phyloP scores from a whole-genome alignment of 2,329 filamentous ascomycete species.

The Cryphonectria radicalis region DNA sequence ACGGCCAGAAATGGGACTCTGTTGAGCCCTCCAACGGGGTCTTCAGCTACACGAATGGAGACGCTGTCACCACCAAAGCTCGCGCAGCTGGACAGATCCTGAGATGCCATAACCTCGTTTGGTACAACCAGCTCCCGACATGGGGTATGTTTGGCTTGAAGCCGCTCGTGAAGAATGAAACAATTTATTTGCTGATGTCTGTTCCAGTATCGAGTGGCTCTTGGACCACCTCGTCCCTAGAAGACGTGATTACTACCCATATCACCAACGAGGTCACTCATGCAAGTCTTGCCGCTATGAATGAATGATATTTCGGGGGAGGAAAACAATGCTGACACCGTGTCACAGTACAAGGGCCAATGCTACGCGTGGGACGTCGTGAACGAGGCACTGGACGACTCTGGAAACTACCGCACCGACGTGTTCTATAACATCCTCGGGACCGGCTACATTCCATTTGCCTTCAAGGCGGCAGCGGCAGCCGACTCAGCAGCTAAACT shows the following conservation, averaged over 20 bases:
- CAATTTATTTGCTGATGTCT: background rate
- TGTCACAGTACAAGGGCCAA: conserved; percentile 50
- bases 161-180: too few species aligned
- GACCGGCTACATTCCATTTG: conserved; percentile 59
- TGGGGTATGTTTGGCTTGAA: conserved; percentile 45
- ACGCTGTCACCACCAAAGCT: conserved; percentile 55
- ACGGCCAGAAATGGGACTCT: conserved; percentile 66
- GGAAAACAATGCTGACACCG: background rate
- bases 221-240: conserved; percentile 64
- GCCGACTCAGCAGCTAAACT: conserved; percentile 57
- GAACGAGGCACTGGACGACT: conserved; percentile 65
- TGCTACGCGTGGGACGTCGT: conserved; percentile 70
- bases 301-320: background rate
- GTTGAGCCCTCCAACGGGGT: conserved; percentile 60
- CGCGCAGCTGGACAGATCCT: conserved; percentile 54
- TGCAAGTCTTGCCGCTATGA: conserved; percentile 35
- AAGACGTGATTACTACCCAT: conserved; percentile 58
- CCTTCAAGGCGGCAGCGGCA: conserved; percentile 59
- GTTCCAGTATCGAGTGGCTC: conserved; percentile 38
- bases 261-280: conserved; percentile 61
- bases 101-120: conserved; percentile 65
- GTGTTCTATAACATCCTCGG: conserved; percentile 62
- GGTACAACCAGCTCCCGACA: conserved; percentile 55
- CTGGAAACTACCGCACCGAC: conserved; percentile 55
- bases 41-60: conserved; percentile 63